Evolutionary conservation across 345 rosid species (phyloP).

Genomic region (Rhodamnia rubescens): DNA sequence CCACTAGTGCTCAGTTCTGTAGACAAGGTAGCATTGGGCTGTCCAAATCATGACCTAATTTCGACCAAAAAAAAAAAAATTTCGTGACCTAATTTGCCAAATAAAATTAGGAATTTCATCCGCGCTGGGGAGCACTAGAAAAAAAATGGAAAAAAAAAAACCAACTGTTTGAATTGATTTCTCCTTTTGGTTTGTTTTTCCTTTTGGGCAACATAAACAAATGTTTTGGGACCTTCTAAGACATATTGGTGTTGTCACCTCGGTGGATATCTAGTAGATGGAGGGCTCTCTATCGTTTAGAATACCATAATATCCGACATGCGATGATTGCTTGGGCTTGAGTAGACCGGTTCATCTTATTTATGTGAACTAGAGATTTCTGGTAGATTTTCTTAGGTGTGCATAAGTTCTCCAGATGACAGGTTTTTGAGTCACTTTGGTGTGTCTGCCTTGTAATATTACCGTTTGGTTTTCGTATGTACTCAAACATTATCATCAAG

Average conservation of each 20-base stretch:
- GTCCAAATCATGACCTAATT: slow-evolving; percentile 17
- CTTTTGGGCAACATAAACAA: not conserved
- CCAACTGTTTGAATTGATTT: not conserved
- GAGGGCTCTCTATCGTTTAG: not conserved
- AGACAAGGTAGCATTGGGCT: not conserved
- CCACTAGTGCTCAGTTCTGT: not conserved
- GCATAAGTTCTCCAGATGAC: not conserved
- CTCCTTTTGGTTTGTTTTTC: not conserved
- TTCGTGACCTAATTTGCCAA: slow-evolving; percentile 16
- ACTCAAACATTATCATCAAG: not conserved
- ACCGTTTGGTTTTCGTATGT: not conserved
- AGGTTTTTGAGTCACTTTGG: not conserved
- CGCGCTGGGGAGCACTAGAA: not conserved
- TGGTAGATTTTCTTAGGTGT: not conserved
- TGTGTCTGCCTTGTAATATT: not conserved
- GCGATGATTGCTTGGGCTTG: not conserved
- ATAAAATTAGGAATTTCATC: not conserved
- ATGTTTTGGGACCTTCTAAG: not conserved
- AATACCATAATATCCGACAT: not conserved
- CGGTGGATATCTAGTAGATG: not conserved
- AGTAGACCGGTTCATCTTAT: not conserved
- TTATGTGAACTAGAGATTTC: not conserved
- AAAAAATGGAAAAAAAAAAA: not conserved
- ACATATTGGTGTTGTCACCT: not conserved
- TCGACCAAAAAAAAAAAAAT: too few relatives aligned